Conservation (phyloP, 1,284 basidiomycete species). For the Trametes versicolor region DNA sequence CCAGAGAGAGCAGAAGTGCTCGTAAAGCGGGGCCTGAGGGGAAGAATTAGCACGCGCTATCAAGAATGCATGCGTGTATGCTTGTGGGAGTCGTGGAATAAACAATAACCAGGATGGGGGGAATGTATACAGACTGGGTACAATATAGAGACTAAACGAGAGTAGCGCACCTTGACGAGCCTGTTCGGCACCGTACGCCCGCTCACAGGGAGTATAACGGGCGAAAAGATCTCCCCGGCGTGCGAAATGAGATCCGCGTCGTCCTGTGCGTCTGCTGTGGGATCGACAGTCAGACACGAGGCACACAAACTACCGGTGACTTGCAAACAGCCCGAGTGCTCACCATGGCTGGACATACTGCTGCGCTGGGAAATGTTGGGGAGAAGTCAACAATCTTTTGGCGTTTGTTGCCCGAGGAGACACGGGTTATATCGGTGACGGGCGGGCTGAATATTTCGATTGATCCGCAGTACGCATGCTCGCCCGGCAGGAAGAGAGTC, state of each 20-base stretch:
- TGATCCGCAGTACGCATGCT: too few relatives aligned
- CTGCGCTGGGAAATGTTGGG: neutral
- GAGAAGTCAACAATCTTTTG: too few relatives aligned
- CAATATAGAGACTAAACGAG: neutral
- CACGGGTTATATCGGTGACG: too few relatives aligned
- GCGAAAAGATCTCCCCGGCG: constrained; percentile 26
- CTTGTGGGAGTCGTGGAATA: neutral
- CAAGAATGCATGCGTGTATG: neutral
- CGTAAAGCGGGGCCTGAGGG: constrained; percentile 82
- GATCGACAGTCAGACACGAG: neutral
- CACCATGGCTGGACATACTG: neutral
- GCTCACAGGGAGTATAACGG: constrained; percentile 30
- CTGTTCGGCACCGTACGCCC: constrained; percentile 36
- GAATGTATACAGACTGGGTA: neutral
- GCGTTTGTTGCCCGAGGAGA: too few relatives aligned
- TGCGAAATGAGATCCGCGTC: constrained; percentile 18
- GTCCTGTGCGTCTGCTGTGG: neutral
- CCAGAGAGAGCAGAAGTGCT: constrained; percentile 73
- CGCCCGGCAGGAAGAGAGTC: too few relatives aligned
- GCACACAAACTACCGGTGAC: too few relatives aligned
- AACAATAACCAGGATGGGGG: neutral
- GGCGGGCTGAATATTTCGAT: too few relatives aligned
- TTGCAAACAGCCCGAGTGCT: too few relatives aligned
- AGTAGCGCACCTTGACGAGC: constrained; percentile 37
- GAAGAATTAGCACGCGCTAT: constrained; percentile 38